Base-by-base conservation (phyloP, 1,284 basidiomycete species). In the Rhodotorula sp. region DNA sequence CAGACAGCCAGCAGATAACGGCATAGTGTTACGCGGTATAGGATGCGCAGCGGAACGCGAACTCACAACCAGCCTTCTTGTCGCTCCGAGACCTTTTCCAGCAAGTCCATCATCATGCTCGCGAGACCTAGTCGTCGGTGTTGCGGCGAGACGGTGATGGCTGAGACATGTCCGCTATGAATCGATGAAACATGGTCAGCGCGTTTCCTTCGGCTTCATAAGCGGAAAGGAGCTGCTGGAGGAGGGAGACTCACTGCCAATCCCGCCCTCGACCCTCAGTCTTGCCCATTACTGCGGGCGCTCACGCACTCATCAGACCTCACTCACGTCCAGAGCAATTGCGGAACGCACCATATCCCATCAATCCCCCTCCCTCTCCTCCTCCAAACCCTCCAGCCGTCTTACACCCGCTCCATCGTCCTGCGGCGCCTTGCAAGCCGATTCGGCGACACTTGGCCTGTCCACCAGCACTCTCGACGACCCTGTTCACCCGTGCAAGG, bases 111-210 rank as follows among this genome's bases (percentile, higher is more conserved):
- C 86, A 95, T 87, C 78, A 86, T 88, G 72, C 87, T 86, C 0
- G 90, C 92, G 62, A 95, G 86, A 2, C 86, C 86, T 3, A 95
- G 84, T 4, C 91, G 87, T 50, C 93, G 89, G 80, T 92, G 95
- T 77, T 92, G 89, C 26, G 93, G 93, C 0, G 93, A 91, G 61
- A 95, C 91, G 3, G 92, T 91, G 63, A 95, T 84, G 0, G 92
- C 92, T 2, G 93, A 95, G 74, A 95, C 89, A 78, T 95, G 92
- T 0, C 90, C 91, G 76, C 77, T 78, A 69, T 11, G 30, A 15
- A 26, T 10, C 16, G 11, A 11, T 16, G 1, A 18, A 11, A 31
- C n/a, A 24, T 15, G 9, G 50, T 57, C 47, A 63, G 44, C 44
- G 2, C 22, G 22, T 10, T 7, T 13, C 10, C 0, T 10, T 15